Base-by-base conservation (phyloP, 495 filamentous ascomycete species). In the Cercophora sp. region DNA sequence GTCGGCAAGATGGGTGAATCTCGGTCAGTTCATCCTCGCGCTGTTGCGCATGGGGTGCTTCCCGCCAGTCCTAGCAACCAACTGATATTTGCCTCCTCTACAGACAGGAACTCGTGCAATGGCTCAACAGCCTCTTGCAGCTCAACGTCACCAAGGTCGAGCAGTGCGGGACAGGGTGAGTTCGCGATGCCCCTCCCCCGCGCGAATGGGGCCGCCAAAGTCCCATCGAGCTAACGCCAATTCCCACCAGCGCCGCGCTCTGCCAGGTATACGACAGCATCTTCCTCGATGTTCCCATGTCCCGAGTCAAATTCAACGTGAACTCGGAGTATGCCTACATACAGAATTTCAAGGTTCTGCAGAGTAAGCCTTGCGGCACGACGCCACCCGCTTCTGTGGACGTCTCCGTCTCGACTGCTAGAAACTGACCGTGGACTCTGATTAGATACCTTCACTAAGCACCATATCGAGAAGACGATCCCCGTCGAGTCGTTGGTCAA, bases 231-330 rank as follows among this genome's bases (percentile, higher is more conserved):
- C 50, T 20, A 27, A 25, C n/a, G 16, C 35, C 13, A 27, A 31
- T 34, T 45, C 57, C 20, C 29, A 27, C 58, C 68, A 98, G 93
- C 69, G 94, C 93, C 64, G 91, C 92, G 27, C 78, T 96, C 58
- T 97, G 93, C 75, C 93, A 98, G 72, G 76, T 98, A 57, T 96
- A 96, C 69, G 93, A 98, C 69, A 96, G 89, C 66, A 96, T 98
- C 66, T 97, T 86, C 78, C 81, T 89, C 72, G 93, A 98, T 72
- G 82, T 98, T 24, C 90, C 93, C 52, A 97, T 98, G 93, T 80
- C 85, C 34, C 85, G 87, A 54, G 92, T 98, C 75, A 96, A 95
- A 72, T 98, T 98, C 79, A 96, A 96, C 63, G 93, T 92, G 56
- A 96, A 91, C 74, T 85, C 82, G 40, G 93, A 98, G 80, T 96